Percentiles rank a stretch among this genome's conserved stretches.
Evolutionary conservation across 2,329 filamentous ascomycete genomes (phyloP).

Genomic region (Cladosporium sp.): DNA sequence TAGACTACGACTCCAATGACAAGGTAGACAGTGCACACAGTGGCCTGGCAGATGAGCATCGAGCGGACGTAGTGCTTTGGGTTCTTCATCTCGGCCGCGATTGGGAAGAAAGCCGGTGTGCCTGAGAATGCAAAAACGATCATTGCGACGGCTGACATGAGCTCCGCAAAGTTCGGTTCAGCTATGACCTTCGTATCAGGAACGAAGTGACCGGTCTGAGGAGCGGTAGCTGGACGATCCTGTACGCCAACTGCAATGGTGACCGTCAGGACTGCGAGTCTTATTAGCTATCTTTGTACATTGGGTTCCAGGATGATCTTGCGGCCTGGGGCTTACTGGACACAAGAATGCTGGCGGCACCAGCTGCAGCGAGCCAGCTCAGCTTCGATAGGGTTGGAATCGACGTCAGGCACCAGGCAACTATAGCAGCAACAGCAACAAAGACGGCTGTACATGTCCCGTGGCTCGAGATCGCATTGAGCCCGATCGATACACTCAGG

Average conservation of each 20-base stretch:
- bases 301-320: too few species aligned
- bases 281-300: background rate
- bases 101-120: slow-evolving; percentile 59
- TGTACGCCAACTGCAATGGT: slow-evolving; percentile 50
- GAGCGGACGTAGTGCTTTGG: slow-evolving; percentile 59
- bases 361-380: slow-evolving; percentile 59
- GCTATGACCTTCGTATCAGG: slow-evolving; percentile 55
- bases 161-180: slow-evolving; percentile 54
- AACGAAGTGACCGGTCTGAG: slow-evolving; percentile 55
- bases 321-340: background rate
- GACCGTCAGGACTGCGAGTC: slow-evolving; percentile 38
- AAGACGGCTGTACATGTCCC: slow-evolving; percentile 56
- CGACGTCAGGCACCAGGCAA: background rate
- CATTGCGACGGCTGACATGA: slow-evolving; percentile 52
- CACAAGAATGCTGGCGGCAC: slow-evolving; percentile 55
- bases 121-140: slow-evolving; percentile 59
- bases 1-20: slow-evolving; percentile 59
- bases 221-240: slow-evolving; percentile 59
- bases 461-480: slow-evolving; percentile 58
- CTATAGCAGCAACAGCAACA: background rate
- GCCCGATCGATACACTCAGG: slow-evolving; percentile 54
- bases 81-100: slow-evolving; percentile 62
- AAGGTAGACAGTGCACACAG: slow-evolving; percentile 56
- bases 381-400: slow-evolving; percentile 32
- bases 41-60: slow-evolving; percentile 54